Percentiles rank a stretch among this genome's conserved stretches.
Conservation (phyloP, 805 yeast genomes). For the Hanseniaspora taiwanica region DNA sequence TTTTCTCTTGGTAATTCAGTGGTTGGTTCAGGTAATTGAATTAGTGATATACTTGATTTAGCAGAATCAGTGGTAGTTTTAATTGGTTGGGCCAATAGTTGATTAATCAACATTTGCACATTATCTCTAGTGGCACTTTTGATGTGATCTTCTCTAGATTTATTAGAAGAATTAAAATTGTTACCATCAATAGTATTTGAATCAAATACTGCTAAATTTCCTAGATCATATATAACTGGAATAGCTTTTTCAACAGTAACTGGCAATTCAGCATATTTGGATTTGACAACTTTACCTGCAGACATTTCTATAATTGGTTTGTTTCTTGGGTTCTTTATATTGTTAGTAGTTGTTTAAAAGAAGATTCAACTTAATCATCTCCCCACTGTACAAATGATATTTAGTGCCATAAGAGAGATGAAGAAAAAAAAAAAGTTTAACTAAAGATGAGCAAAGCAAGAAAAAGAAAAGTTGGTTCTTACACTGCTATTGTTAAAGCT, state of each 20-base stretch:
- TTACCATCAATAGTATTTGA: conserved; percentile 67
- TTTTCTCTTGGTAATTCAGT: conserved; percentile 88
- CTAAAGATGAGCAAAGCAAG: too few relatives aligned
- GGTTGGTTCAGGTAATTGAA: conserved; percentile 72
- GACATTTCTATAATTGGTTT: conserved; percentile 8
- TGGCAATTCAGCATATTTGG: conserved; percentile 29
- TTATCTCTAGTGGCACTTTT: conserved; percentile 72
- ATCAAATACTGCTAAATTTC: conserved; percentile 83
- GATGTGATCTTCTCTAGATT: conserved; percentile 51
- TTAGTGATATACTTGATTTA: conserved; percentile 61
- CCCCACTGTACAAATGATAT: too few relatives aligned
- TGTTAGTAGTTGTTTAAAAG: too few relatives aligned
- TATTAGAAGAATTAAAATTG: conserved; percentile 37
- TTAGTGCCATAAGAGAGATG: too few relatives aligned
- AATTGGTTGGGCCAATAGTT: conserved; percentile 77
- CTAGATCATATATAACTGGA: conserved; percentile 81
- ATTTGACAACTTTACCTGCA: conserved; percentile 4
- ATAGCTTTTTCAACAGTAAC: conserved; percentile 85
- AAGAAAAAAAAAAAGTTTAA: too few relatives aligned
- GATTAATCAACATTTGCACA: conserved; percentile 82
- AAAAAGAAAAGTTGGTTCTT: too few relatives aligned
- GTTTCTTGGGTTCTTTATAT: not conserved
- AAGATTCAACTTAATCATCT: too few relatives aligned
- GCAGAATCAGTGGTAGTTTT: conserved; percentile 71
- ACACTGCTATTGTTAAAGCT: not conserved